Evolutionary conservation across 75 land plant species (phyloP), one percentile per base, ranked within the genome.

Genomic region (Sequoiadendron giganteum): DNA sequence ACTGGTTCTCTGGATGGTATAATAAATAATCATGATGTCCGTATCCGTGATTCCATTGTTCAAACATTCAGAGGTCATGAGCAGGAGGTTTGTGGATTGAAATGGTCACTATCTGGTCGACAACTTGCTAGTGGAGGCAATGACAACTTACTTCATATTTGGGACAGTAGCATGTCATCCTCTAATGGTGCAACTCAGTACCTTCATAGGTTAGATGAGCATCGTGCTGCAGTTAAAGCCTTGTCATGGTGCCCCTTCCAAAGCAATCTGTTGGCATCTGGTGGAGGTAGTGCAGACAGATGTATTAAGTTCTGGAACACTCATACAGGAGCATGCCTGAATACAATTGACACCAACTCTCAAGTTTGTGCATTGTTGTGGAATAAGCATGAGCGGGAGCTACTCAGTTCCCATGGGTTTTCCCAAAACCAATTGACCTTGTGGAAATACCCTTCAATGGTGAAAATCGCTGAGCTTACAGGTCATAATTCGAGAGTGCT

Each of bases 241-340:
- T 89, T 95, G 48, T 95, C 97, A 15, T 96, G 97, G 97, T 96
- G 96, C 78, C 97, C 97, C 9, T 96, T 94, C 89, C 96, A 96
- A 86, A 88, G 93, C 21, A 93, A 94, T 78, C 77, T 94, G 54
- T 82, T 94, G 25, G 94, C 94, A 32, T 90, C 94, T 52, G 95
- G 95, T 34, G 95, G 95, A 19, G 95, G 94, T 30, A 89, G 86
- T 21, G 90, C 90, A 39, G 95, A 94, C 58, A 65, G 88, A 5
- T 91, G 92, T 86, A 94, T 94, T 42, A 94, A 94, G 87, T 93
- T 94, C 48, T 94, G 94, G 94, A 93, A 92, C 82, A 93, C 94
- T 68, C 94, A 94, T 34, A 93, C 92, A 3, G 96, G 96, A 16
- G 91, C 94, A 2, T 94, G 94, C 85, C 86, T 97, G 87, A 94